Conservation (phyloP, 345 rosid species). For the Rhodomyrtus tomentosa region DNA sequence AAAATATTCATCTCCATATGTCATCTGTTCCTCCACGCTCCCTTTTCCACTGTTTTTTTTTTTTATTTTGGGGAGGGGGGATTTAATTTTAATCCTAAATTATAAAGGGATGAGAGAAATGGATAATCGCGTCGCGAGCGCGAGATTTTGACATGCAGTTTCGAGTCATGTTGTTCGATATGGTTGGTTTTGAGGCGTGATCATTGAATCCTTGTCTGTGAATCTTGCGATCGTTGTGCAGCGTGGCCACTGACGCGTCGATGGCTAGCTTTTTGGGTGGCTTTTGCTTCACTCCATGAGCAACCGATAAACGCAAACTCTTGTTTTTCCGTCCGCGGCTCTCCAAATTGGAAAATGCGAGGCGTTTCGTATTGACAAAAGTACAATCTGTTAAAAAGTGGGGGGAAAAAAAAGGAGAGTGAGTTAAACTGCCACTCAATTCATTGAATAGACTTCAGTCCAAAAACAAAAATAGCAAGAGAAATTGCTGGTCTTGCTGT, state of each 20-base stretch:
- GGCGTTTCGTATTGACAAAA: not conserved
- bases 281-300: not conserved
- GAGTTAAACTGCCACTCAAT: not conserved
- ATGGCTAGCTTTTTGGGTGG: too few relatives aligned
- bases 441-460: not conserved
- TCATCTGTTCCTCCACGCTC: not conserved
- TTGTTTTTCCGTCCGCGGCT: not conserved
- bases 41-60: not conserved
- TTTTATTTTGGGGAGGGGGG: too few relatives aligned
- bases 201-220: too few relatives aligned
- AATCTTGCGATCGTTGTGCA: too few relatives aligned
- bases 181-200: not conserved
- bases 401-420: not conserved
- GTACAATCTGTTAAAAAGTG: not conserved
- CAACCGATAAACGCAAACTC: too few relatives aligned
- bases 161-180: too few relatives aligned
- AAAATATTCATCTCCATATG: not conserved
- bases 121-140: too few relatives aligned
- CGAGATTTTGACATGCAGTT: too few relatives aligned
- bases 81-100: not conserved
- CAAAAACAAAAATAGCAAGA: not conserved
- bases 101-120: too few relatives aligned
- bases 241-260: too few relatives aligned
- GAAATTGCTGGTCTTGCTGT: not conserved
- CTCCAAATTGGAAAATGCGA: not conserved